Evolutionary conservation across 345 rosid genomes (phyloP), one percentile per base, ranked within the genome.

Genomic region (Linum usitatissimum): DNA sequence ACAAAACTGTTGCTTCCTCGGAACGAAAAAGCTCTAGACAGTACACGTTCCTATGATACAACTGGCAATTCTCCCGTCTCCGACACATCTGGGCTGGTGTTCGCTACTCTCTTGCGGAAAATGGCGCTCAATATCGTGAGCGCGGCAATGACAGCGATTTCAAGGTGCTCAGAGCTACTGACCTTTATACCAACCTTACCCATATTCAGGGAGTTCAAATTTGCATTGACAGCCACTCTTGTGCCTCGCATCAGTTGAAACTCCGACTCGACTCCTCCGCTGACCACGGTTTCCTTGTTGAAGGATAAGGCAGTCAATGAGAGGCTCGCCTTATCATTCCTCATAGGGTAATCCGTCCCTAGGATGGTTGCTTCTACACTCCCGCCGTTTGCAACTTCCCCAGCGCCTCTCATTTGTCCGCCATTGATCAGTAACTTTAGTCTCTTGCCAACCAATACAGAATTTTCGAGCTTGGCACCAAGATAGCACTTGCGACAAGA

Each of bases 301-400:
- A 65, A 82, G 60, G 97, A 83, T 13, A 90, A 77, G 53, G 83
- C 87, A 3, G 91, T 73, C 80, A 84, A 71, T 18, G 83, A 71
- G 61, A 93, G 59, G 61, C 83, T 78, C 36, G 78, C 68, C 30
- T 66, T 78, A 28, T 86, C 94, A 49, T 76, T 80, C 77, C 79
- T 84, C 69, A 81, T 78, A 2, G 94, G 99, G 79, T 81, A 87
- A 70, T 90, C 91, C 59, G 76, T 76, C 73, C 97, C 99, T 80
- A 87, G 79, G 31, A 90, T 39, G 13, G 74, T 78, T 21, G 87
- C 97, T 72, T 84, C 96, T 20, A 87, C 20, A 68, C 81, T 81
- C 68, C 91, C 96, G 45, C 96, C 96, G 20, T 80, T 79, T 19
- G 91, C 96, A 61, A 61, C 78, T 72, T 82, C 77, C 57, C 77